Conservation (phyloP, 2,329 filamentous ascomycete species). For the Nemania sp. region DNA sequence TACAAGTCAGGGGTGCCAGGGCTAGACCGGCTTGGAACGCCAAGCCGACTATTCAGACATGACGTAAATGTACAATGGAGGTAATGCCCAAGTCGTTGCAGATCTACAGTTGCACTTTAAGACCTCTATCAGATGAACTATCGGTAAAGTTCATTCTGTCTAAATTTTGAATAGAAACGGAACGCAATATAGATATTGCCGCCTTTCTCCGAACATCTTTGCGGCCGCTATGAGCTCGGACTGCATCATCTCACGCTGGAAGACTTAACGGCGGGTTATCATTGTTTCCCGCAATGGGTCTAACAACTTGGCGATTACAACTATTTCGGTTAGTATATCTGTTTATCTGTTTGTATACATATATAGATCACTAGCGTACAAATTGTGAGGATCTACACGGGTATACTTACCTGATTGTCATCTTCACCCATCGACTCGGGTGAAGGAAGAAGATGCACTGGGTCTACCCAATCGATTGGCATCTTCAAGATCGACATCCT, state of each 20-base stretch:
- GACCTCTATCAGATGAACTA: slow-evolving; percentile 2
- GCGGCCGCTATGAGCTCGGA: background rate
- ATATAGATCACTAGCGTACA: background rate
- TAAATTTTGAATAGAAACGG: background rate
- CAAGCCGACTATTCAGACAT: slow-evolving; percentile 25
- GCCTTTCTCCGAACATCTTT: background rate
- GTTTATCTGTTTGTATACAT: background rate
- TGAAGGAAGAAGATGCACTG: slow-evolving; percentile 9
- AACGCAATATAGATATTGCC: background rate
- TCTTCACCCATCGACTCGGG: background rate
- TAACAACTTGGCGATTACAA: slow-evolving; percentile 5
- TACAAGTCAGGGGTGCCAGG: slow-evolving; percentile 14
- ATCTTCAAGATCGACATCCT: slow-evolving; percentile 17
- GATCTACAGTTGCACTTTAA: slow-evolving; percentile 6
- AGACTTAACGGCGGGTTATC: background rate
- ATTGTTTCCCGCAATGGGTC: background rate
- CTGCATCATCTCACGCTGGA: background rate
- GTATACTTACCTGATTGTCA: slow-evolving; percentile 1
- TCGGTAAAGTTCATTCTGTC: background rate
- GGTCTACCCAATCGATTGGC: slow-evolving; percentile 4
- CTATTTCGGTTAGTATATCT: background rate
- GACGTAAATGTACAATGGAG: slow-evolving; percentile 28
- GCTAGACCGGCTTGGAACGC: slow-evolving; percentile 26
- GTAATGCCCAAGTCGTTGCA: slow-evolving; percentile 10
- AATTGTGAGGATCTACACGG: slow-evolving; percentile 10